These are phyloP conservation scores for Biscogniauxia marginata DNA, from an alignment of 2,329 filamentous ascomycete genomes.

Conservation along the genomic window DNA sequence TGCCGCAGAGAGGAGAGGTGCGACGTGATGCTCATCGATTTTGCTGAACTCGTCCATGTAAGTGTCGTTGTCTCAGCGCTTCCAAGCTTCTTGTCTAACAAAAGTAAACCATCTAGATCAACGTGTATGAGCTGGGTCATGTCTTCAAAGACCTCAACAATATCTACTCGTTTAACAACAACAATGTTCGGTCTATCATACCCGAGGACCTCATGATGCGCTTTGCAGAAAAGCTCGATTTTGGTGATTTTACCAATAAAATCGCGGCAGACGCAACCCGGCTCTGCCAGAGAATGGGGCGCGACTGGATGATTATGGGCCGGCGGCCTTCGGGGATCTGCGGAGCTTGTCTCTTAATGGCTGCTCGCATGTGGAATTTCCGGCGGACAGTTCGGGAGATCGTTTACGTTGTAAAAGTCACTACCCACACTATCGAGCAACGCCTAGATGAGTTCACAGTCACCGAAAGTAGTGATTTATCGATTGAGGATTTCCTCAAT, in stretches of 20 bases:
- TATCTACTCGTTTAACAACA: constrained; percentile 65
- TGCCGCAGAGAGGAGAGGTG: constrained; percentile 78
- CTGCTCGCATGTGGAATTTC: constrained; percentile 97
- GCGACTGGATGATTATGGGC: constrained; percentile 96
- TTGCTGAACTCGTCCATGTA: constrained; percentile 72
- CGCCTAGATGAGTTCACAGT: constrained; percentile 89
- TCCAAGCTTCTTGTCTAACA: constrained; percentile 1
- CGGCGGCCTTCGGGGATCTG: constrained; percentile 91
- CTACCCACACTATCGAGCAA: constrained; percentile 87
- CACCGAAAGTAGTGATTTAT: constrained; percentile 80
- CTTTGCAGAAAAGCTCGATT: constrained; percentile 90
- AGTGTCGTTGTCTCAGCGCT: constrained; percentile 6
- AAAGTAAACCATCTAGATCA: constrained; percentile 50
- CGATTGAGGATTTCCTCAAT: constrained; percentile 80
- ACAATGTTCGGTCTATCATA: constrained; percentile 64
- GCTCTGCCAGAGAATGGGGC: constrained; percentile 88
- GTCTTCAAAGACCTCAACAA: constrained; percentile 83
- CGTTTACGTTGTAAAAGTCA: constrained; percentile 97
- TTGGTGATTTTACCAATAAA: constrained; percentile 74
- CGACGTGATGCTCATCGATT: constrained; percentile 89
- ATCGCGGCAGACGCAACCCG: constrained; percentile 86
- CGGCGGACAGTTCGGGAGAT: constrained; percentile 89
- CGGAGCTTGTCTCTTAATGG: constrained; percentile 90
- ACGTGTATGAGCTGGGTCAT: constrained; percentile 88
- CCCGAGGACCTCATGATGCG: constrained; percentile 89